Base-by-base conservation (phyloP, 2,329 filamentous ascomycete species). In the Colletotrichum destructivum region DNA sequence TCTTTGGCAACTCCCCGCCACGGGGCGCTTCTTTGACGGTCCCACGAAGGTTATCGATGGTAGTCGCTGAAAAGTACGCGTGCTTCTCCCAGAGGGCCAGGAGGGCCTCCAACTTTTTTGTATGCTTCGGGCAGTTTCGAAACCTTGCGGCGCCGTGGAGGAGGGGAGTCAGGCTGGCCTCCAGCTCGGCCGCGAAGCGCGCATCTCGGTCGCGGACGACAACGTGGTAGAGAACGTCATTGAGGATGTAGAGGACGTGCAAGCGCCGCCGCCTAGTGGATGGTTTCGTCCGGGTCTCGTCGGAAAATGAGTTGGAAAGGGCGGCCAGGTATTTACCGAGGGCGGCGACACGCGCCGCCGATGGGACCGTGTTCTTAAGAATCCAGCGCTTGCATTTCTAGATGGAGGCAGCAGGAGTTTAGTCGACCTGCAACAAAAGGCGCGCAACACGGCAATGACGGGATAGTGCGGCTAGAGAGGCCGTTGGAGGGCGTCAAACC, bases 361-460 rank as follows among this genome's bases (percentile, higher is more conserved):
- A 96, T 69, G 88, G 87, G 76, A 89, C 86, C 79, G 96, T 86
- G 84, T 94, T 89, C 77, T 88, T 88, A 79, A 95, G 83, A 78
- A 96, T 92, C 94, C 94, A 97, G 83, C 89, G 87, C 88, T 95
- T 97, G 88, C 93, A 95, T 87, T 90, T 93, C 95, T 97, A 89
- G 21, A 67, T 46, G 76, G 76, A 78, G 66, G 59, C 57, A 57
- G 75, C 78, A 78, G 79, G 76, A 79, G 74, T 81, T 82, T 84
- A 83, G 83, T 79, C 68, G 74, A 72, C 60, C 62, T 62, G 68
- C 65, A 61, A 64, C 15, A 72, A 18, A 40, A 66, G 21, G 44
- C 23, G 35, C 38, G 64, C 40, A 13, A 56, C 23, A 47, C 31
- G 73, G 60, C 35, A 42, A 51, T 46, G 61, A 55, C 40, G 60